Evolutionary conservation across 306 rosid species (phyloP).

Genomic region (Corylus avellana): DNA sequence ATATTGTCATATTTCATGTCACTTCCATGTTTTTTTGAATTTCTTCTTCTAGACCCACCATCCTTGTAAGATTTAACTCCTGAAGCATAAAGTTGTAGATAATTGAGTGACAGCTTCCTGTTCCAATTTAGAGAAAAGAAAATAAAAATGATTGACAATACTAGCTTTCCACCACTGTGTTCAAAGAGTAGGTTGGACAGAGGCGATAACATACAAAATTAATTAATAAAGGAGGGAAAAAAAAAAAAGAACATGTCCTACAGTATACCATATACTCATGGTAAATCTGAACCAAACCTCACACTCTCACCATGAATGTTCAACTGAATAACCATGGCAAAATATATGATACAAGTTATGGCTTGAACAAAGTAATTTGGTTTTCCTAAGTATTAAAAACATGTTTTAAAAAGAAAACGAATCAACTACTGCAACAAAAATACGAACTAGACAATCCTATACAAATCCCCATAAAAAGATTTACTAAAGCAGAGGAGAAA

Average conservation of each 20-base stretch:
- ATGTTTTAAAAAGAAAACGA: background rate
- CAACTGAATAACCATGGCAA: background rate
- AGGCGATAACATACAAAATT: background rate
- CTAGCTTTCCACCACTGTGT: background rate
- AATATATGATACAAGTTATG: constrained; percentile 1
- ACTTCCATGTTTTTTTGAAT: constrained; percentile 52
- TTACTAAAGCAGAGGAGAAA: background rate
- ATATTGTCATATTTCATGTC: constrained; percentile 52
- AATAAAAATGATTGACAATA: constrained; percentile 18
- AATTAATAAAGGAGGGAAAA: background rate
- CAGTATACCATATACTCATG: background rate
- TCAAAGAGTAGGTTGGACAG: background rate
- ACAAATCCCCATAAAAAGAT: background rate
- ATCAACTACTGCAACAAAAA: background rate
- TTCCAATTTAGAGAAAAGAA: constrained; percentile 29
- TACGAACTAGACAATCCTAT: background rate
- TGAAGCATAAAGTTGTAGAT: constrained; percentile 77
- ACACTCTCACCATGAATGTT: constrained; percentile 6
- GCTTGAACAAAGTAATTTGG: background rate
- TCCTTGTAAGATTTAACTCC: constrained; percentile 63
- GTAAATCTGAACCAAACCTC: constrained; percentile 1
- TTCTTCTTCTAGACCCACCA: constrained; percentile 70
- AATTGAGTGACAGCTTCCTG: constrained; percentile 91
- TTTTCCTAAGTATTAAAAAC: background rate
- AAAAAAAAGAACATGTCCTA: background rate